These are phyloP conservation scores for Sarocladium kiliense DNA, from an alignment of 2,329 filamentous ascomycete genomes.

Conservation along the genomic window DNA sequence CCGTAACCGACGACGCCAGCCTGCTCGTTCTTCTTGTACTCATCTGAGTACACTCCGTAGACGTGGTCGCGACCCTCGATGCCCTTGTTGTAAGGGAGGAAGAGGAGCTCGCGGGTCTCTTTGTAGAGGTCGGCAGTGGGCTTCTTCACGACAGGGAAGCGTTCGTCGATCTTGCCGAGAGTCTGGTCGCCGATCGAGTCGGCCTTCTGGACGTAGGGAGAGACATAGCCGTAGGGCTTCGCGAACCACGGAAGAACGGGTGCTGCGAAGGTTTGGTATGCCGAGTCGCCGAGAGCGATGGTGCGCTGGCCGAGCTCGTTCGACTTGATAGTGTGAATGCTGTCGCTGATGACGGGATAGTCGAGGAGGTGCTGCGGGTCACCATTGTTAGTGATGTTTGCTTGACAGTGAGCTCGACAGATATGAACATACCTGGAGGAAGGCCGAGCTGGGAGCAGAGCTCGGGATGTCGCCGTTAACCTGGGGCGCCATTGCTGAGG, in stretches of 20 bases:
- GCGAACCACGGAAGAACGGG: constrained; percentile 67
- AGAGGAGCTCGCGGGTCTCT: constrained; percentile 56
- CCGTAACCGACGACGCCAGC: constrained; percentile 61
- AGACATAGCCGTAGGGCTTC: constrained; percentile 75
- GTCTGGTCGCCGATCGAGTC: constrained; percentile 71
- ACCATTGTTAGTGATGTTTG: neutral
- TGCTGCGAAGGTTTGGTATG: constrained; percentile 71
- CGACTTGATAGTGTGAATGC: constrained; percentile 71
- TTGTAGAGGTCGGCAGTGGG: constrained; percentile 65
- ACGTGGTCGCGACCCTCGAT: constrained; percentile 59
- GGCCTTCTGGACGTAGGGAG: constrained; percentile 78
- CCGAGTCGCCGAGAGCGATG: constrained; percentile 66
- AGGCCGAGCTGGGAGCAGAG: constrained; percentile 41
- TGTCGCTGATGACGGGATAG: constrained; percentile 79
- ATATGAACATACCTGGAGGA: constrained; percentile 38
- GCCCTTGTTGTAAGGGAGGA: constrained; percentile 58
- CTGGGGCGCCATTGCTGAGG: constrained; percentile 32
- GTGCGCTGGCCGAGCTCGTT: constrained; percentile 83
- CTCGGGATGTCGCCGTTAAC: constrained; percentile 46
- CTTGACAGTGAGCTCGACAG: neutral
- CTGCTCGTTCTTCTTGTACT: constrained; percentile 59
- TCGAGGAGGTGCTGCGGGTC: constrained; percentile 67
- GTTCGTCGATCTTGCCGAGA: constrained; percentile 63
- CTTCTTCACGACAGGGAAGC: constrained; percentile 70
- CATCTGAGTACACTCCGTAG: constrained; percentile 48